phyloP scores from a whole-genome alignment of 305 asterid species.

The Plantago coronopus region DNA sequence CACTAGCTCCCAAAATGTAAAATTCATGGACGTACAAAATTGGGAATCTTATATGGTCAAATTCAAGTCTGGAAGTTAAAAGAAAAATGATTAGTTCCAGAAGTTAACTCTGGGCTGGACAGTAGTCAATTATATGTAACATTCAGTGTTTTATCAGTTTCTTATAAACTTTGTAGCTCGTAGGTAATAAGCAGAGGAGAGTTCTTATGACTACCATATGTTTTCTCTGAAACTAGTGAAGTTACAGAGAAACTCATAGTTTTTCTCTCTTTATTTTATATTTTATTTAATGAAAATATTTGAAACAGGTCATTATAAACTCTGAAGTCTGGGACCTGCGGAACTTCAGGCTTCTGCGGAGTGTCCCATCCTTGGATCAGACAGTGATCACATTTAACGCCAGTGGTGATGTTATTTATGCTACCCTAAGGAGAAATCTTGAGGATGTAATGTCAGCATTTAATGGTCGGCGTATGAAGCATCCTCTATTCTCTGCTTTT shows the following conservation, averaged over 20 bases:
- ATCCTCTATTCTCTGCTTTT: conserved; percentile 87
- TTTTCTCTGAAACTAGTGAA: background rate
- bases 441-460: conserved; percentile 89
- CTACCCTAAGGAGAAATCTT: conserved; percentile 83
- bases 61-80: too few species aligned
- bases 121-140: too few species aligned
- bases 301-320: conserved; percentile 79
- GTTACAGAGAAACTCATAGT: background rate
- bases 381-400: conserved; percentile 82
- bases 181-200: background rate
- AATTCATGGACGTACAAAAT: too few species aligned
- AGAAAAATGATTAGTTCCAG: too few species aligned
- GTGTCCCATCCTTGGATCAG: conserved; percentile 87
- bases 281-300: conserved; percentile 7
- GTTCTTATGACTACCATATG: background rate
- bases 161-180: background rate
- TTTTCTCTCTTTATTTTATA: background rate
- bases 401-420: conserved; percentile 90
- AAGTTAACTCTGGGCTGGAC: too few species aligned
- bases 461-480: conserved; percentile 81
- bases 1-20: too few species aligned
- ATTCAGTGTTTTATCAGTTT: too few species aligned
- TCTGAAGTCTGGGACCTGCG: conserved; percentile 99
- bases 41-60: too few species aligned
- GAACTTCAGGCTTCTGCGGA: conserved; percentile 75